A percentile compares a stretch with the other conserved stretches of the same genome.
These are phyloP conservation scores for Neckera pumila DNA, from an alignment of 225 moss, liverwort and hornwort species.

Conservation along the genomic window DNA sequence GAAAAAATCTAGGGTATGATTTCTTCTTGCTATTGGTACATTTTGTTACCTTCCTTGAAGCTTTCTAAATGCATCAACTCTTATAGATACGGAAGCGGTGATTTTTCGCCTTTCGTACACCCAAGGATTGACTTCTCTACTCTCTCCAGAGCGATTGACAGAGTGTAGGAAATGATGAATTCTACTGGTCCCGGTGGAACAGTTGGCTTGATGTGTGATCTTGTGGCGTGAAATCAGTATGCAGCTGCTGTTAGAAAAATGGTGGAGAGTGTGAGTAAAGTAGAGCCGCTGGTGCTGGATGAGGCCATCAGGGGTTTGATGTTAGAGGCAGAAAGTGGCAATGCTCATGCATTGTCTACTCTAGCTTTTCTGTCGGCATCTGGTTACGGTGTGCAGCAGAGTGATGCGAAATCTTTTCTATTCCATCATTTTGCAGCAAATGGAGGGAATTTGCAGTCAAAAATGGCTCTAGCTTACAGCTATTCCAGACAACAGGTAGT, in stretches of 20 bases:
- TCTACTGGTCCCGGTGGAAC: background rate
- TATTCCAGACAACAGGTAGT: constrained; percentile 54
- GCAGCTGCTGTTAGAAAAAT: constrained; percentile 39
- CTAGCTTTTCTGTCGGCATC: constrained; percentile 44
- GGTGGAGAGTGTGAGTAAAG: constrained; percentile 37
- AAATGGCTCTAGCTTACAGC: constrained; percentile 66
- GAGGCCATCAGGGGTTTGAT: constrained; percentile 38
- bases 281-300: constrained; percentile 22
- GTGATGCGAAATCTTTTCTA: constrained; percentile 46
- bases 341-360: constrained; percentile 52
- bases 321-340: constrained; percentile 31
- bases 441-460: constrained; percentile 53
- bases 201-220: background rate
- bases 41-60: background rate
- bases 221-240: constrained; percentile 31
- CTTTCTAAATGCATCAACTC: background rate
- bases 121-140: background rate
- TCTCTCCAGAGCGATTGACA: background rate
- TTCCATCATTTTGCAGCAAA: constrained; percentile 55
- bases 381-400: constrained; percentile 42
- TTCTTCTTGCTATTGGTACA: background rate
- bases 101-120: background rate
- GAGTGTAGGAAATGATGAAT: background rate
- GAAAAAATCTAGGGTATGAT: background rate
- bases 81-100: background rate